phyloP scores from a whole-genome alignment of 2,329 filamentous ascomycete genomes.

The Paradendryphiella salina region DNA sequence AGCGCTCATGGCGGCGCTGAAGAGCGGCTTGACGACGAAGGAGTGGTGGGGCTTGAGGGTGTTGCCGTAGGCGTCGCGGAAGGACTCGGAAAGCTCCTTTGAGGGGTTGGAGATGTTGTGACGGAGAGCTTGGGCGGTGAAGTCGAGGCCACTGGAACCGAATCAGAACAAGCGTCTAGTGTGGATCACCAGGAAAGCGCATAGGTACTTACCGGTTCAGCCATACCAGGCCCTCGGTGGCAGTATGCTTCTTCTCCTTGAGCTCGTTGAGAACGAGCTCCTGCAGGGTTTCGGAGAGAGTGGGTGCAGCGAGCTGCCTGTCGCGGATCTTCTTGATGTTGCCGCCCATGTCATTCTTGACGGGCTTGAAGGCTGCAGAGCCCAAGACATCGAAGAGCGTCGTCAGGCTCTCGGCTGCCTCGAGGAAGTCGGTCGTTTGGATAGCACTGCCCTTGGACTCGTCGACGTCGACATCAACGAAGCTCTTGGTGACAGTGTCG shows the following conservation, averaged over 20 bases:
- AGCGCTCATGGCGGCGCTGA: slow-evolving; percentile 88
- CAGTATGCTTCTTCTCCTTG: slow-evolving; percentile 83
- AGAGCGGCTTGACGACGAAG: slow-evolving; percentile 88
- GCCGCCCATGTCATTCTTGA: slow-evolving; percentile 87
- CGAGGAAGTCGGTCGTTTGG: slow-evolving; percentile 82
- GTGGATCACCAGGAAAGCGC: slow-evolving; percentile 2
- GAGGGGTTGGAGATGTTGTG: slow-evolving; percentile 69
- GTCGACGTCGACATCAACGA: slow-evolving; percentile 78
- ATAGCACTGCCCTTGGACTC: slow-evolving; percentile 75
- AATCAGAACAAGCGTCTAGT: slow-evolving; percentile 4
- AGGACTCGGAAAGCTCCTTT: slow-evolving; percentile 82
- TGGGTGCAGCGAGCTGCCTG: slow-evolving; percentile 75
- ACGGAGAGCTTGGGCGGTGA: slow-evolving; percentile 82
- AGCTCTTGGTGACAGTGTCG: slow-evolving; percentile 81
- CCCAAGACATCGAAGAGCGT: slow-evolving; percentile 75
- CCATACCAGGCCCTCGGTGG: slow-evolving; percentile 90
- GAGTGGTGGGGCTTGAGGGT: slow-evolving; percentile 92
- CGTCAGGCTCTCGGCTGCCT: slow-evolving; percentile 83
- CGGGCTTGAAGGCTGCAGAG: slow-evolving; percentile 78
- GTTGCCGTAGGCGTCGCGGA: slow-evolving; percentile 79
- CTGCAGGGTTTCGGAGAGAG: slow-evolving; percentile 82
- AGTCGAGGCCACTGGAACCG: slow-evolving; percentile 77
- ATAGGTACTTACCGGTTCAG: slow-evolving; percentile 67
- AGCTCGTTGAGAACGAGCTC: slow-evolving; percentile 83
- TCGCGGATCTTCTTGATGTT: slow-evolving; percentile 97